Evolutionary conservation across 352 stramenopile genomes (phyloP).

Genomic region (Thraustochytrium sp.): DNA sequence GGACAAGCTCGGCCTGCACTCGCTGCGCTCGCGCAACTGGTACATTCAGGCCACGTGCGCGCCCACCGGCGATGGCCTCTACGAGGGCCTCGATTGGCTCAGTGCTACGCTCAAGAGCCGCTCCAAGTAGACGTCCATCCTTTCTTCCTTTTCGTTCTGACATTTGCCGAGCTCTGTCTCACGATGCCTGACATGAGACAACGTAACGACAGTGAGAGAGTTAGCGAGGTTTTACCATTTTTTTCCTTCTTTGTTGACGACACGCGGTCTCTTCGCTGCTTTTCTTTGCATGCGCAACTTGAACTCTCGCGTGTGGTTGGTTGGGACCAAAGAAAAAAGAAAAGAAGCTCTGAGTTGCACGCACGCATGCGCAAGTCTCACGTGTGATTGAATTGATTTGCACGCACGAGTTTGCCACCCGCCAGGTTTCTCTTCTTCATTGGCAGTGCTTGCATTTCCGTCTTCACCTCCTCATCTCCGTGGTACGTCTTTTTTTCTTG

Average conservation of each 20-base stretch:
- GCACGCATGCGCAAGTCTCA: too few relatives aligned
- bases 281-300: not conserved
- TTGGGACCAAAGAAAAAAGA: not conserved
- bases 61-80: conserved; percentile 95
- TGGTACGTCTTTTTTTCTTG: too few relatives aligned
- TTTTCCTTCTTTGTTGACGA: not conserved
- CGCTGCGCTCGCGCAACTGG: conserved; percentile 93
- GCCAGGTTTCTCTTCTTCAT: too few relatives aligned
- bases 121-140: not conserved
- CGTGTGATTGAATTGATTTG: too few relatives aligned
- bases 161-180: not conserved
- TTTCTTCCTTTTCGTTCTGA: not conserved
- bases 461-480: too few relatives aligned
- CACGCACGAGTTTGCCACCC: too few relatives aligned
- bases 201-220: not conserved
- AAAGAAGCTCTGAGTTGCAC: not conserved
- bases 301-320: not conserved
- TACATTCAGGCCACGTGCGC: conserved; percentile 99
- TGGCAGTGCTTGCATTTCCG: too few relatives aligned
- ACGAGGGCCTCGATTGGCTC: conserved; percentile 98
- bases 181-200: not conserved
- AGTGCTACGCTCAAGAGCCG: conserved; percentile 62
- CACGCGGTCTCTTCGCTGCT: too few relatives aligned
- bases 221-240: not conserved
- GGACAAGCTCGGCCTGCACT: conserved; percentile 94